These are phyloP conservation scores for Mycena kentingensis DNA, from an alignment of 768 basidiomycete genomes.

Conservation along the genomic window DNA sequence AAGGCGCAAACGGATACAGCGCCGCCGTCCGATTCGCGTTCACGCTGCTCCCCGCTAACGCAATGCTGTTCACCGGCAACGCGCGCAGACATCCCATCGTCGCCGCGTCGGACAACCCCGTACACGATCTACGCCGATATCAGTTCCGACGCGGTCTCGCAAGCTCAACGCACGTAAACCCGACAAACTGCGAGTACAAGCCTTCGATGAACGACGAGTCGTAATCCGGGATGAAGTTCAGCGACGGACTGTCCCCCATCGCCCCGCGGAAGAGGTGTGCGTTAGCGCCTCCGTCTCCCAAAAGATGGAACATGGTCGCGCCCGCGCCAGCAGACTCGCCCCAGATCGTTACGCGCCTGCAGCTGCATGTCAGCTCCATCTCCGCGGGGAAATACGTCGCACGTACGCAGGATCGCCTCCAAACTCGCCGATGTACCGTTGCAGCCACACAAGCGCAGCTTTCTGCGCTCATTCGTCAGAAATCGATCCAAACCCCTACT, in stretches of 20 bases:
- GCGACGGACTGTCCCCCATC: slow-evolving; percentile 47
- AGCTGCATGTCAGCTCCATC: not conserved
- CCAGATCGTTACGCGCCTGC: slow-evolving; percentile 44
- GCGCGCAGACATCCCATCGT: slow-evolving; percentile 38
- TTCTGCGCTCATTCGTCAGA: slow-evolving; percentile 25
- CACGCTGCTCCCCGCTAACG: slow-evolving; percentile 35
- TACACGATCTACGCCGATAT: slow-evolving; percentile 25
- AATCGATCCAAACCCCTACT: not conserved
- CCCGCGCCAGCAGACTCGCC: slow-evolving; percentile 49
- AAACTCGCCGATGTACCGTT: slow-evolving; percentile 38
- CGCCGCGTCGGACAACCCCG: slow-evolving; percentile 10
- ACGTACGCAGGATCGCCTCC: slow-evolving; percentile 39
- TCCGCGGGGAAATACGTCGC: not conserved
- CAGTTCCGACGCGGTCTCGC: not conserved
- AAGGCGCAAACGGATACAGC: slow-evolving; percentile 42
- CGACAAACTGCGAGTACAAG: slow-evolving; percentile 38
- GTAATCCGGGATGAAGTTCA: slow-evolving; percentile 37
- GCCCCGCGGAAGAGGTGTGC: slow-evolving; percentile 42
- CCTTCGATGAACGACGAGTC: slow-evolving; percentile 35
- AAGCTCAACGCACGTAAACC: slow-evolving; percentile 34
- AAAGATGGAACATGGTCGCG: slow-evolving; percentile 44
- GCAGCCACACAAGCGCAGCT: slow-evolving; percentile 41
- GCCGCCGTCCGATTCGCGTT: slow-evolving; percentile 34
- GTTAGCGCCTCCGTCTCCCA: slow-evolving; percentile 40
- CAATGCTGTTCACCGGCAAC: slow-evolving; percentile 29